Base-by-base conservation (phyloP, 1,284 basidiomycete species). In the Rhodotorula sp. region DNA sequence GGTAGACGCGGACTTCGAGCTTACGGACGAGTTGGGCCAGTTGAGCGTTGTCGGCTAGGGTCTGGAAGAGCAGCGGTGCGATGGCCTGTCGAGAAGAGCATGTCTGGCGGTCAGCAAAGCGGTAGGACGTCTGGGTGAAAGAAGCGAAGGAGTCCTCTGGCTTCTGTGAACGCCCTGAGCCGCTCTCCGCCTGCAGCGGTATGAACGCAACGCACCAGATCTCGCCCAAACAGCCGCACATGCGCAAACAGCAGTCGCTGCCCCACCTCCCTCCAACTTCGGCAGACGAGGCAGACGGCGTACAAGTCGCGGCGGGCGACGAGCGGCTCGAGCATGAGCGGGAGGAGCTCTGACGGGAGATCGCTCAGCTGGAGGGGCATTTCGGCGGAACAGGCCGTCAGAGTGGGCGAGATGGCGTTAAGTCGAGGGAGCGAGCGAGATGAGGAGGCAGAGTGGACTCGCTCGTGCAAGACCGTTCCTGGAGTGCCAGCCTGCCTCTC, bases 1-100 rank as follows among this genome's bases (percentile, higher is more conserved):
- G 71, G 31, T 61, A 74, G 28, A 74, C 73, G 7, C 73, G 34
- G 22, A 72, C 57, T 18, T 74, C 73, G 28, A 74, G 67, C 30
- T 40, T 65, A 9, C 51, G 51, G 30, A 74, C 62, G n/a, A 72
- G 53, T 4, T n/a, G 24, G n/a, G 70, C 71, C 2, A 68, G 55
- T 4, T 40, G 64, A 7, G 61, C 60, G 18, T 28, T 28, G 11
- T 58, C 20, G 31, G 61, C 62, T 18, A 74, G 64, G 2, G 53
- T 50, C 20, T 47, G 24, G 51, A 74, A 72, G 8, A 74, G 62
- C 3, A 22, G 7, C 0, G 37, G 31, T 1, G 65, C 64, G 54
- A 74, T 57, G 2, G 70, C 58, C 72, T 74, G 62, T 10, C 1
- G 10, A 31, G 37, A 0, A 13, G 2, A n/a, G 13, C 18, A 8